These are phyloP conservation scores for Dacryopinax primogenitus DNA, from an alignment of 768 basidiomycete genomes.

Conservation along the genomic window DNA sequence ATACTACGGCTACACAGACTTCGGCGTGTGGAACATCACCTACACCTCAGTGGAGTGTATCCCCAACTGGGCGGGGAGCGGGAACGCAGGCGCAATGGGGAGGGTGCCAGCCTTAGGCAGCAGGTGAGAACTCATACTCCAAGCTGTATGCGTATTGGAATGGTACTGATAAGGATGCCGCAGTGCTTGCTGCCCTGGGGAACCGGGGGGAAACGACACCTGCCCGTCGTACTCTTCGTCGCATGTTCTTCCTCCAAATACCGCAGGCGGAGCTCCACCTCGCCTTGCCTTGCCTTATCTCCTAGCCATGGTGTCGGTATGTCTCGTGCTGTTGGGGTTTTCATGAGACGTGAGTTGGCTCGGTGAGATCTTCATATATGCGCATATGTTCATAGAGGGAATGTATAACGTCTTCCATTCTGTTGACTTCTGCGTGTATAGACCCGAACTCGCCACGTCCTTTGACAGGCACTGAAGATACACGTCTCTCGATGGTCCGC, in stretches of 20 bases:
- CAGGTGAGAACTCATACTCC: background rate
- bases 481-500: too few species aligned
- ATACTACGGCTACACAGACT: conserved; percentile 41
- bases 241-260: background rate
- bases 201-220: conserved; percentile 46
- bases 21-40: conserved; percentile 74
- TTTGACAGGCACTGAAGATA: too few species aligned
- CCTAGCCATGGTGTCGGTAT: too few species aligned
- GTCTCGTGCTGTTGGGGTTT: too few species aligned
- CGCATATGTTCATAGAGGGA: too few species aligned
- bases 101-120: conserved; percentile 45
- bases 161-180: conserved; percentile 18
- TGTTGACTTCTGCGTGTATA: too few species aligned
- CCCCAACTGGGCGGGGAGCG: conserved; percentile 49
- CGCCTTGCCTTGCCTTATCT: too few species aligned
- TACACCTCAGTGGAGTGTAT: conserved; percentile 54
- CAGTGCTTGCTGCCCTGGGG: conserved; percentile 57
- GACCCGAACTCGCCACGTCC: too few species aligned
- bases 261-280: too few species aligned
- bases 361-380: too few species aligned
- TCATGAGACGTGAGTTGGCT: too few species aligned
- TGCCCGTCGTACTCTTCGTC: conserved; percentile 56
- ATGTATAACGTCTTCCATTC: too few species aligned
- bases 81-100: conserved; percentile 49
- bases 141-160: background rate